A percentile compares a stretch with the other conserved stretches of the same genome.
These are phyloP conservation scores for Cephalotrichum gorgonifer DNA, from an alignment of 2,329 filamentous ascomycete genomes.

Conservation along the genomic window DNA sequence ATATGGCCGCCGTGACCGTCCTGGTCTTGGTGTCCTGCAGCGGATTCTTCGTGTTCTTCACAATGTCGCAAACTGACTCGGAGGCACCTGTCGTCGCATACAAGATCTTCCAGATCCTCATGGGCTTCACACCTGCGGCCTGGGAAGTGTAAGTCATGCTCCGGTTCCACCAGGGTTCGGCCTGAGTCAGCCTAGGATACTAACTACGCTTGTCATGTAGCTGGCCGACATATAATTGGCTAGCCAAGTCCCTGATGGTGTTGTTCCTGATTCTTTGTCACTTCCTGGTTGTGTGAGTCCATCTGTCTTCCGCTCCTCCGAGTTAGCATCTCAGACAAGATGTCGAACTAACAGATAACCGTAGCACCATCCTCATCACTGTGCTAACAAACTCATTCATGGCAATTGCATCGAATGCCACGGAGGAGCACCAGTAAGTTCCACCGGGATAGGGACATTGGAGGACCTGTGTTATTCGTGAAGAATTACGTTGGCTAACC, in stretches of 20 bases:
- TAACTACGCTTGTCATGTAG: conserved; percentile 18
- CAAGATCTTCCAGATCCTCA: conserved; percentile 83
- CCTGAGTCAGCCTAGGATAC: neutral
- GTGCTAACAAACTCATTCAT: conserved; percentile 97
- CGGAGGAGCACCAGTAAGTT: conserved; percentile 69
- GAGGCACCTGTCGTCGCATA: conserved; percentile 71
- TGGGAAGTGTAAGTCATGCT: conserved; percentile 67
- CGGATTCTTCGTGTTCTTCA: conserved; percentile 93
- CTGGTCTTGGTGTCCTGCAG: conserved; percentile 82
- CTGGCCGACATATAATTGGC: conserved; percentile 63
- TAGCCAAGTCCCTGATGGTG: conserved; percentile 67
- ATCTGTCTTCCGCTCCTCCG: neutral
- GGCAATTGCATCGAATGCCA: conserved; percentile 85
- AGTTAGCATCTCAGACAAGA: neutral
- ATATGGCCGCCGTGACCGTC: conserved; percentile 74
- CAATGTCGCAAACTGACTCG: conserved; percentile 62
- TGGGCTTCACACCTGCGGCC: conserved; percentile 91
- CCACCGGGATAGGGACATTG: fast-evolving
- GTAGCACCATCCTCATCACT: conserved; percentile 76
- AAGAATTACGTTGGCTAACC: conserved; percentile 3
- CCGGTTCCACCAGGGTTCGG: neutral
- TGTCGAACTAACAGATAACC: conserved; percentile 1
- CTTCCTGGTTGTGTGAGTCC: conserved; percentile 71
- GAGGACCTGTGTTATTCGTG: neutral
- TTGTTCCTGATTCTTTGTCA: conserved; percentile 90